Evolutionary conservation across 2,329 filamentous ascomycete genomes (phyloP).

Genomic region (Diplodia intermedia): DNA sequence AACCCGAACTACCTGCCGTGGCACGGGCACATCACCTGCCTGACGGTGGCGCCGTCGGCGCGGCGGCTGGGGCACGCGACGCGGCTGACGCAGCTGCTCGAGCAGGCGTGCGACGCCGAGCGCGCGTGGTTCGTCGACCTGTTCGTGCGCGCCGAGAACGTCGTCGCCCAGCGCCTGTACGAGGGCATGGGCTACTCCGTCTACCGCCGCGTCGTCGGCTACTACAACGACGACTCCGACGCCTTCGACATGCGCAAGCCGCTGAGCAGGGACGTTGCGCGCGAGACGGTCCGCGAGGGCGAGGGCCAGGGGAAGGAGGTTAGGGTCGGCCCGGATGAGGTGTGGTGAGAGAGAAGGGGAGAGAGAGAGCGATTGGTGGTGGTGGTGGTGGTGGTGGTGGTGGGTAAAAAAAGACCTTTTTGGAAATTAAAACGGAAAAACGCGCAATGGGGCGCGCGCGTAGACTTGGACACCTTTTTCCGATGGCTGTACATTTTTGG

Average conservation of each 20-base stretch:
- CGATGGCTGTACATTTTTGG: neutral
- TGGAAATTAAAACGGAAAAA: no score
- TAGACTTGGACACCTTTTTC: no score
- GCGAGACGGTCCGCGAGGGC: slow-evolving; percentile 78
- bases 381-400: no score
- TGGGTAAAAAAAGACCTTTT: no score
- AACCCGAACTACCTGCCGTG: slow-evolving; percentile 86
- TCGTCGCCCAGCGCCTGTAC: slow-evolving; percentile 86
- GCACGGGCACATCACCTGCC: slow-evolving; percentile 96
- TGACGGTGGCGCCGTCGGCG: slow-evolving; percentile 88
- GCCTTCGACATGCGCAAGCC: slow-evolving; percentile 97
- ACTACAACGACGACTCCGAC: slow-evolving; percentile 95
- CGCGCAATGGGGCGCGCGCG: no score
- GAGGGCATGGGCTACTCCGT: slow-evolving; percentile 88
- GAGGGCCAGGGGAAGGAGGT: slow-evolving; percentile 69
- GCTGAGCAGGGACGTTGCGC: slow-evolving; percentile 77
- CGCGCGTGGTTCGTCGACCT: slow-evolving; percentile 95
- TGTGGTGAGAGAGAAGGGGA: slow-evolving; percentile 72
- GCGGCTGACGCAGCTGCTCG: slow-evolving; percentile 79
- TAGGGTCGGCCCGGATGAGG: slow-evolving; percentile 80
- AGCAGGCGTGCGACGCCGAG: slow-evolving; percentile 80
- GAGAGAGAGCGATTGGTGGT: no score
- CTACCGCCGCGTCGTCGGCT: slow-evolving; percentile 85
- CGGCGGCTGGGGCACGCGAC: slow-evolving; percentile 87
- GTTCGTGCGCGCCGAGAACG: slow-evolving; percentile 89